Conservation (phyloP, 495 filamentous ascomycete genomes). For the Annulohypoxylon moriforme region DNA sequence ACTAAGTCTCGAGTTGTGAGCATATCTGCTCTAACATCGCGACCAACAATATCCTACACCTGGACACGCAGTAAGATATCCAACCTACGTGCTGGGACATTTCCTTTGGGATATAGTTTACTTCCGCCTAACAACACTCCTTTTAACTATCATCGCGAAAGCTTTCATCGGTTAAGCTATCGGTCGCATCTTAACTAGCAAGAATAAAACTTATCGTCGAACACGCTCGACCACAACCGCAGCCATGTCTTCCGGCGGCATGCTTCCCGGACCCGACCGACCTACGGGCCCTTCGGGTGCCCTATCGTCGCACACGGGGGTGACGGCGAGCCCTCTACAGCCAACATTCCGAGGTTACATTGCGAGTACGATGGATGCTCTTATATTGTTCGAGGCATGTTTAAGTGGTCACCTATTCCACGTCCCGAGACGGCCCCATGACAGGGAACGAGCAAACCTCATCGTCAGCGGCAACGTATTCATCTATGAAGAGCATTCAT, state of each 20-base stretch:
- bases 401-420: slow-evolving; percentile 75
- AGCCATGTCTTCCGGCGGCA: slow-evolving; percentile 26
- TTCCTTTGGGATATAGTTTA: slow-evolving; percentile 29
- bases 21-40: background rate
- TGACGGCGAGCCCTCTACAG: slow-evolving; percentile 34
- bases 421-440: slow-evolving; percentile 84
- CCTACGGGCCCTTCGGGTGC: slow-evolving; percentile 16
- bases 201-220: slow-evolving; percentile 23
- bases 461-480: slow-evolving; percentile 88
- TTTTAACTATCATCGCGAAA: slow-evolving; percentile 17
- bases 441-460: slow-evolving; percentile 76
- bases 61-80: background rate
- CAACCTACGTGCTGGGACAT: slow-evolving; percentile 16
- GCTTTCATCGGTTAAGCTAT: slow-evolving; percentile 34
- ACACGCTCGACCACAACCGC: background rate
- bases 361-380: slow-evolving; percentile 76
- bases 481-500: slow-evolving; percentile 88
- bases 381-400: slow-evolving; percentile 80
- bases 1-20: slow-evolving; percentile 2
- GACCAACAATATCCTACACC: slow-evolving; percentile 11
- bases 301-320: background rate
- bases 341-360: slow-evolving; percentile 75
- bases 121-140: slow-evolving; percentile 7
- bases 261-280: slow-evolving; percentile 25
- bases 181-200: slow-evolving; percentile 18